Evolutionary conservation across 2,329 filamentous ascomycete species (phyloP), one percentile per base, ranked within the genome.

Genomic region (Raffaelea ambrosiae): DNA sequence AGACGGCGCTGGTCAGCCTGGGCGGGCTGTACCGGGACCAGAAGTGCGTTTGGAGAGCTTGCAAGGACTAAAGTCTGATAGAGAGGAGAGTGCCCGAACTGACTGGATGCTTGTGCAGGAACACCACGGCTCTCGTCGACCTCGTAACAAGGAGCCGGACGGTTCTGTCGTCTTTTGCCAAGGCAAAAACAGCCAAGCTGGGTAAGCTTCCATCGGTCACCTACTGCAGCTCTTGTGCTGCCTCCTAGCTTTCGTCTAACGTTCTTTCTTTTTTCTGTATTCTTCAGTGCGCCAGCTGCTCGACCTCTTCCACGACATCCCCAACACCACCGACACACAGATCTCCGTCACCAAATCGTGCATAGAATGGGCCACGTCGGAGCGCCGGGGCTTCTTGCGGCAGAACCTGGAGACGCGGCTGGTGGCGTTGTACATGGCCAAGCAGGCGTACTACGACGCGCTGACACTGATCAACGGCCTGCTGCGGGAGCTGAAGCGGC

Each of bases 391-490:
- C 51, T 98, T 98, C 77, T 81, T 98, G 58, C 89, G 93, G 57
- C 93, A 98, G 73, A 95, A 95, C 68, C 88, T 98, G 63, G 89
- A 98, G 75, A 95, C 91, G 49, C 86, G 93, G 54, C 84, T 98
- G 49, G 93, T 98, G 47, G 77, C 81, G 46, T 83, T 98, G 52
- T 88, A 95, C 74, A 97, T 98, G 86, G 83, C 87, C 61, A 97
- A 97, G 73, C 88, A 95, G 66, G 85, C 89, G 49, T 97, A 95
- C 74, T 97, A 97, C 66, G 94, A 98, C 57, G 88, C 93, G 53
- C 83, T 98, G 57, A 91, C 86, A 22, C 84, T 98, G 61, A 97
- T 97, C 79, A 97, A 97, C 72, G 84, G 85, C 58, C 83, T 98
- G 52, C 82, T 98, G 50, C 88, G 88, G 62, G 94, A 98, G 76